Evolutionary conservation across 306 rosid genomes (phyloP).

Genomic region (Begonia peltatifolia): DNA sequence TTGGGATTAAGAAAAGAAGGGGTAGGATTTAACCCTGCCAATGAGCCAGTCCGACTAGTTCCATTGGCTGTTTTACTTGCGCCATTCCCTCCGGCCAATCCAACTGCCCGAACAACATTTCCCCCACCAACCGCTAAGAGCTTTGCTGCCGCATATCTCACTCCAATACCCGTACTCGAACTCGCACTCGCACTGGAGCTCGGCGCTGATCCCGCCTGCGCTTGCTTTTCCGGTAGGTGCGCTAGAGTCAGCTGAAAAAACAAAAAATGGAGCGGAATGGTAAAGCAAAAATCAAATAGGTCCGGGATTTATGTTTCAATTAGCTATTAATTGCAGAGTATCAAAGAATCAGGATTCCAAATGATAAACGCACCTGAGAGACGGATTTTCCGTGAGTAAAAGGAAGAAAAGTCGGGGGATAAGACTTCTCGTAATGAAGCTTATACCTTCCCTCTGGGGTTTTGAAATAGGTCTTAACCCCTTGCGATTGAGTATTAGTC

Average conservation of each 20-base stretch:
- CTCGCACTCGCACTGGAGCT: slow-evolving; percentile 22
- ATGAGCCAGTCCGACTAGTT: slow-evolving; percentile 58
- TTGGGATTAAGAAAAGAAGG: slow-evolving; percentile 50
- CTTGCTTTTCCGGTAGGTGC: slow-evolving; percentile 66
- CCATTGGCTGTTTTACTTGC: slow-evolving; percentile 55
- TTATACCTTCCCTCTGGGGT: slow-evolving; percentile 93
- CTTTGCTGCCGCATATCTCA: slow-evolving; percentile 88
- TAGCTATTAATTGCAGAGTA: neutral
- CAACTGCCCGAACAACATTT: slow-evolving; percentile 79
- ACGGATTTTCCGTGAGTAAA: slow-evolving; percentile 84
- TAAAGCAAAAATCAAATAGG: neutral
- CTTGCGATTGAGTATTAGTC: slow-evolving; percentile 42
- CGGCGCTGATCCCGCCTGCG: slow-evolving; percentile 12
- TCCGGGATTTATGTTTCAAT: neutral
- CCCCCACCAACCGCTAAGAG: slow-evolving; percentile 78
- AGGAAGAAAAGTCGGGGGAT: slow-evolving; percentile 81
- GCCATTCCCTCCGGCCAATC: slow-evolving; percentile 91
- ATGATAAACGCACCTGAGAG: slow-evolving; percentile 45
- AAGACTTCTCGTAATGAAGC: slow-evolving; percentile 92
- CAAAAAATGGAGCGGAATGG: slow-evolving; percentile 4
- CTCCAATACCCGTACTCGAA: slow-evolving; percentile 68
- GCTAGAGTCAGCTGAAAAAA: slow-evolving; percentile 52
- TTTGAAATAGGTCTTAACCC: slow-evolving; percentile 86
- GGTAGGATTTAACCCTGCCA: slow-evolving; percentile 58
- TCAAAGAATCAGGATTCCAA: neutral